These are phyloP conservation scores for Solanum sparsipilum DNA, from an alignment of 257 asterid species.

Conservation along the genomic window DNA sequence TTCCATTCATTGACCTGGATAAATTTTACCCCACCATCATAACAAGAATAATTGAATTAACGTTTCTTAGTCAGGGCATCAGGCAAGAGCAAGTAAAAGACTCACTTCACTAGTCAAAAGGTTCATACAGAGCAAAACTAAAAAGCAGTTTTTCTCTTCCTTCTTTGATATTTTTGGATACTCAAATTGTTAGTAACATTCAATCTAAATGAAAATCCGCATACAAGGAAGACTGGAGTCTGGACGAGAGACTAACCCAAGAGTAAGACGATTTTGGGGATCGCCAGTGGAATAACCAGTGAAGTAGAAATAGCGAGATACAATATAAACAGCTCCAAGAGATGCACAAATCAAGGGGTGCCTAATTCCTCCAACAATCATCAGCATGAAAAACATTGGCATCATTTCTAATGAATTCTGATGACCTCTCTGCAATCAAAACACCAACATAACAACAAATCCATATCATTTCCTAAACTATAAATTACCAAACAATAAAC, in stretches of 20 bases:
- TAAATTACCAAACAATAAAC: neutral
- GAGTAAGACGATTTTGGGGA: constrained; percentile 45
- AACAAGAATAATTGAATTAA: neutral
- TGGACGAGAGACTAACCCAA: constrained; percentile 43
- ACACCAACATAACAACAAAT: neutral
- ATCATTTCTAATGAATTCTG: constrained; percentile 87
- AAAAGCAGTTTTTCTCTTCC: neutral
- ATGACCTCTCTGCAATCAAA: constrained; percentile 74
- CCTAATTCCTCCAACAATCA: constrained; percentile 62
- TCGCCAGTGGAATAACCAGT: constrained; percentile 73
- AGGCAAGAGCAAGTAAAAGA: neutral
- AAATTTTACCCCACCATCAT: neutral
- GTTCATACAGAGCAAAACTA: neutral
- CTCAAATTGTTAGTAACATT: neutral
- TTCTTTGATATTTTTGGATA: neutral
- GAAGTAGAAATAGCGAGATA: constrained; percentile 66
- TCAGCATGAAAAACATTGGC: constrained; percentile 55
- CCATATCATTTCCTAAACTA: neutral
- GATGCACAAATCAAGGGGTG: constrained; percentile 58
- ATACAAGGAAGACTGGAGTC: neutral
- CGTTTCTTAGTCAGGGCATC: neutral
- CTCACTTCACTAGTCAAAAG: neutral
- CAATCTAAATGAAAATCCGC: neutral
- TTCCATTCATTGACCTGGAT: neutral
- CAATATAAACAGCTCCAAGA: constrained; percentile 37